A percentile compares a stretch with the other conserved stretches of the same genome.
phyloP scores from a whole-genome alignment of 2,329 filamentous ascomycete genomes.

The Fusarium annulatum region DNA sequence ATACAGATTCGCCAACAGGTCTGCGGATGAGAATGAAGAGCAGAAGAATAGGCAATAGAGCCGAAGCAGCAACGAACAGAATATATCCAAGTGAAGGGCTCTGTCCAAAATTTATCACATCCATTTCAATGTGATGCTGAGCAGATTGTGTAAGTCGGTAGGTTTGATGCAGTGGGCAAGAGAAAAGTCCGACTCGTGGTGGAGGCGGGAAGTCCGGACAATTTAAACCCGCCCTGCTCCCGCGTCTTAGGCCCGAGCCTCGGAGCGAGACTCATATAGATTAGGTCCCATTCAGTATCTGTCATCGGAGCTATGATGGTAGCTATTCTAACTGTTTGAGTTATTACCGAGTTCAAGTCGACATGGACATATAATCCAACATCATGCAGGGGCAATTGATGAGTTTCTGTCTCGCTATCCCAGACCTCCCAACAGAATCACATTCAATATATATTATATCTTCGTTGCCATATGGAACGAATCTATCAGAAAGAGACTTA shows the following conservation, averaged over 20 bases:
- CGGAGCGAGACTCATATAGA: neutral
- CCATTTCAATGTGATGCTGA: slow-evolving; percentile 2
- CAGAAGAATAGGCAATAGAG: slow-evolving; percentile 13
- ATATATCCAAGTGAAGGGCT: slow-evolving; percentile 1
- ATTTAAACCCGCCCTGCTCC: neutral
- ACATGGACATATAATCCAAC: neutral
- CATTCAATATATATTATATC: neutral
- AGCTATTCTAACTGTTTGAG: neutral
- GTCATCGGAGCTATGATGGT: neutral
- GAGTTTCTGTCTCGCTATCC: neutral
- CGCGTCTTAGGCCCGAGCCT: neutral
- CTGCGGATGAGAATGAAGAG: slow-evolving; percentile 12
- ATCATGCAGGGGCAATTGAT: neutral
- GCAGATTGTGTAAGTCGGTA: neutral
- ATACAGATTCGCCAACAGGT: neutral
- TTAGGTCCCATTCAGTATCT: neutral
- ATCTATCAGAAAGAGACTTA: no score
- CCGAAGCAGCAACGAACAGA: neutral
- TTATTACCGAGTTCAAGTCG: neutral
- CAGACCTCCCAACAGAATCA: neutral
- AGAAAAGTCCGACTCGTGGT: neutral
- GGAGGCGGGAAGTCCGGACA: slow-evolving; percentile 6
- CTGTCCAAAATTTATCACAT: neutral
- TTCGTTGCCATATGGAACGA: neutral
- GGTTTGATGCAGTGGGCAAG: neutral